A percentile compares a stretch with the other conserved stretches of the same genome.
Evolutionary conservation across 768 basidiomycete species (phyloP).

Genomic region (Cytidiella melzeri): DNA sequence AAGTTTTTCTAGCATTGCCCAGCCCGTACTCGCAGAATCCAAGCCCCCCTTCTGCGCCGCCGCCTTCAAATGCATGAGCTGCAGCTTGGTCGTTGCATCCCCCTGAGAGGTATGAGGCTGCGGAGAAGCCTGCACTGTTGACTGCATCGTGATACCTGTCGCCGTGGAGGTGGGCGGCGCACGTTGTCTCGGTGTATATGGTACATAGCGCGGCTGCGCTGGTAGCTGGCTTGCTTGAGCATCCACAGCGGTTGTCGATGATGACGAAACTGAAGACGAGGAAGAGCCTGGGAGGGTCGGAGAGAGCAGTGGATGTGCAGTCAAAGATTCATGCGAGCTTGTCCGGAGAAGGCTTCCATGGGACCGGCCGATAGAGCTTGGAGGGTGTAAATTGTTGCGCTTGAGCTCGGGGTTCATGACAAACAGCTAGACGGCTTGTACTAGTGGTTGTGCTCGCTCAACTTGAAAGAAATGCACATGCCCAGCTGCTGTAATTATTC

Average conservation of each 20-base stretch:
- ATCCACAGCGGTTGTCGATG: slow-evolving; percentile 10
- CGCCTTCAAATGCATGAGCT: slow-evolving; percentile 68
- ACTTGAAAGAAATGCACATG: no score
- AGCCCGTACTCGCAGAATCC: slow-evolving; percentile 58
- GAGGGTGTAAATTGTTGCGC: slow-evolving; percentile 22
- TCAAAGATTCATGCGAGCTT: slow-evolving; percentile 43
- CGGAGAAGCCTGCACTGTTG: slow-evolving; percentile 28
- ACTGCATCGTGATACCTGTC: slow-evolving; percentile 35
- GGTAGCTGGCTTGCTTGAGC: slow-evolving; percentile 11
- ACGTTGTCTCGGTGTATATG: slow-evolving; percentile 74
- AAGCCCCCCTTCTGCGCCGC: slow-evolving; percentile 65
- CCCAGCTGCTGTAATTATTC: no score
- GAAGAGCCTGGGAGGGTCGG: slow-evolving; percentile 28
- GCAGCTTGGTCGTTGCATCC: slow-evolving; percentile 62
- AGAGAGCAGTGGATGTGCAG: slow-evolving; percentile 63
- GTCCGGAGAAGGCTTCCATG: slow-evolving; percentile 14
- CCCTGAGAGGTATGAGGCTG: slow-evolving; percentile 44
- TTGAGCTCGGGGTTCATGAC: slow-evolving; percentile 15
- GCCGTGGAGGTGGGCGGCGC: slow-evolving; percentile 37
- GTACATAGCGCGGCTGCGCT: slow-evolving; percentile 51
- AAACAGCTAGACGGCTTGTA: no score
- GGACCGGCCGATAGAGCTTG: slow-evolving; percentile 21
- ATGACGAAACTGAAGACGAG: slow-evolving; percentile 19
- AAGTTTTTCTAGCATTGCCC: slow-evolving; percentile 73
- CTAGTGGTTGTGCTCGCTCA: no score